phyloP scores from a whole-genome alignment of 768 basidiomycete species.

The Rhodocollybia butyracea region DNA sequence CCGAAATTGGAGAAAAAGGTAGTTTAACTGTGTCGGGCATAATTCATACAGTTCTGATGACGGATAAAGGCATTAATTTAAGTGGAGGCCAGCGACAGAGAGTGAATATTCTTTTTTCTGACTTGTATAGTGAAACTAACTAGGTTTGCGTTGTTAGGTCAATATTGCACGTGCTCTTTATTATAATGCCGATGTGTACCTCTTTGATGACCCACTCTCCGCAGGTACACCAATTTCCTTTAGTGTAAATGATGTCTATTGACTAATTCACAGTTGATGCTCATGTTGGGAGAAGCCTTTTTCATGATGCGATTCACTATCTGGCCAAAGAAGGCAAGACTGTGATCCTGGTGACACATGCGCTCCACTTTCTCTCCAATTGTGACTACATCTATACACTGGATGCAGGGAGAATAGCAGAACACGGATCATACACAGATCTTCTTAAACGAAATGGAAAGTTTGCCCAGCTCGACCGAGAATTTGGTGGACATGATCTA shows the following conservation, averaged over 20 bases:
- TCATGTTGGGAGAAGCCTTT: constrained; percentile 69
- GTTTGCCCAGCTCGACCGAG: constrained; percentile 54
- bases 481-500: constrained; percentile 55
- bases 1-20: constrained; percentile 45
- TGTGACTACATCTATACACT: constrained; percentile 51
- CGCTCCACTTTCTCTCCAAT: constrained; percentile 49
- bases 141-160: constrained; percentile 30
- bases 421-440: constrained; percentile 50
- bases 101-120: constrained; percentile 24
- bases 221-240: constrained; percentile 35
- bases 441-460: constrained; percentile 47
- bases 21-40: background rate
- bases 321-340: constrained; percentile 45
- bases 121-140: background rate
- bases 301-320: constrained; percentile 59
- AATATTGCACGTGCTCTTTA: constrained; percentile 74
- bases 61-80: constrained; percentile 67
- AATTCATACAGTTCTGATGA: constrained; percentile 37
- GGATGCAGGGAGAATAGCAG: constrained; percentile 39
- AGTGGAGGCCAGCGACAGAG: constrained; percentile 67
- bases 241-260: background rate
- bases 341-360: constrained; percentile 54
- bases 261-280: constrained; percentile 53
- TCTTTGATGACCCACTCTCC: constrained; percentile 65
- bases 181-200: constrained; percentile 55